Evolutionary conservation across 805 yeast genomes (phyloP), one percentile per base, ranked within the genome.

Genomic region (Cyberlindnera americana): DNA sequence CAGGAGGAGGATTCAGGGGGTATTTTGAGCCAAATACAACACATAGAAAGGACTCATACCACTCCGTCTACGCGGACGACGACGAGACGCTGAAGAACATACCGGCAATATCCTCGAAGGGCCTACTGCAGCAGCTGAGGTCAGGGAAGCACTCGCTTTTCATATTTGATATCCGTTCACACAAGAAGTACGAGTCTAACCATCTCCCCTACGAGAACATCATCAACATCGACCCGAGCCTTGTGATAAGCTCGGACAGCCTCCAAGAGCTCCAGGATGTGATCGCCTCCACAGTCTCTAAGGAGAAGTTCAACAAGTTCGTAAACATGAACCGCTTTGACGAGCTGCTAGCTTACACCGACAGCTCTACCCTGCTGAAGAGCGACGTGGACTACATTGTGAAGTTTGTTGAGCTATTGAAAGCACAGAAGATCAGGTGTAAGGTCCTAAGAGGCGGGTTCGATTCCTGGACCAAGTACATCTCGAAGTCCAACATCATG

Each of bases 21-120:
- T 35, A 33, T 15, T 41, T 47, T 17, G 30, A 30, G 14, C 41
- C 43, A 3, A 43, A 35, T 9, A 31, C 43, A 2, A 29, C 47
- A 22, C 52, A 59, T 34, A 54, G 71, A 37, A 66, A 66, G 40
- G 67, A 62, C 36, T 66, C 71, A 2, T 62, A 64, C 37, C 67
- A 65, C 39, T 65, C 70, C 2, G 65, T 66, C 5, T 64, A 66
- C 44, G 66, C 65, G 50, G 52, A 50, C 37, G 62, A 56, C 13
- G 52, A 52, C 6, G 65, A 55, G 6, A 48, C 48, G 5, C 46
- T 27, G 7, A 16, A 13, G 26, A 24, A 46, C 34, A 86, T 83
- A 50, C 87, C 88, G 10, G 57, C 60, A 12, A 58, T 67, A 6
- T 57, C 70, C 1, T 54, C 72, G 10, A 63, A 62, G 26, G 51